These are phyloP conservation scores for Cryptococcus amylolentus DNA, from an alignment of 1,284 basidiomycete genomes.

Conservation along the genomic window DNA sequence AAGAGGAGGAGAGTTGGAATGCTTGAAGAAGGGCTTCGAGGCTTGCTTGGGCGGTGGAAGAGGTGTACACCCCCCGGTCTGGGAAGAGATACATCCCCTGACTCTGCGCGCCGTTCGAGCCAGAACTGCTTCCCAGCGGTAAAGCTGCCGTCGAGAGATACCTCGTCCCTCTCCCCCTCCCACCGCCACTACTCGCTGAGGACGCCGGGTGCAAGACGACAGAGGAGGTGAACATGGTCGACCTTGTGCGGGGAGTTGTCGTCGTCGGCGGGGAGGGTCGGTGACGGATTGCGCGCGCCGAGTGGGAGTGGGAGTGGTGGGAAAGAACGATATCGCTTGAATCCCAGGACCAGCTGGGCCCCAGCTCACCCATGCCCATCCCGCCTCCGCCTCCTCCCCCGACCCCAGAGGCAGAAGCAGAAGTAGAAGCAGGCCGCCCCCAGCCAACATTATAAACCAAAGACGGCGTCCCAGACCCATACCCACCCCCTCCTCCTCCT, in stretches of 20 bases:
- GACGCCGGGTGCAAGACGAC: neutral
- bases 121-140: neutral
- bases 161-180: no score
- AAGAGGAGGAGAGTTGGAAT: constrained; percentile 3
- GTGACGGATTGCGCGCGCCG: no score
- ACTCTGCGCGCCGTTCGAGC: neutral
- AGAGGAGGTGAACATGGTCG: neutral
- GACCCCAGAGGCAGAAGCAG: no score
- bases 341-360: constrained; percentile 17
- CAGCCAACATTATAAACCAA: no score
- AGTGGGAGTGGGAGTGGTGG: neutral
- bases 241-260: no score
- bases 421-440: no score
- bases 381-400: no score
- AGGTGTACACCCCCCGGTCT: neutral
- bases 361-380: neutral
- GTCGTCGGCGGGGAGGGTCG: no score
- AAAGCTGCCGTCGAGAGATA: neutral
- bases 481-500: no score
- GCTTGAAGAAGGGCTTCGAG: constrained; percentile 11
- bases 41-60: constrained; percentile 11
- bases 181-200: neutral
- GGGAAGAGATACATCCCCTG: neutral
- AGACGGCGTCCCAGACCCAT: no score
- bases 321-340: constrained; percentile 11